Percentiles rank a stretch among this genome's conserved stretches.
phyloP scores from a whole-genome alignment of 2,329 filamentous ascomycete species.

The Ophiostoma quercus region DNA sequence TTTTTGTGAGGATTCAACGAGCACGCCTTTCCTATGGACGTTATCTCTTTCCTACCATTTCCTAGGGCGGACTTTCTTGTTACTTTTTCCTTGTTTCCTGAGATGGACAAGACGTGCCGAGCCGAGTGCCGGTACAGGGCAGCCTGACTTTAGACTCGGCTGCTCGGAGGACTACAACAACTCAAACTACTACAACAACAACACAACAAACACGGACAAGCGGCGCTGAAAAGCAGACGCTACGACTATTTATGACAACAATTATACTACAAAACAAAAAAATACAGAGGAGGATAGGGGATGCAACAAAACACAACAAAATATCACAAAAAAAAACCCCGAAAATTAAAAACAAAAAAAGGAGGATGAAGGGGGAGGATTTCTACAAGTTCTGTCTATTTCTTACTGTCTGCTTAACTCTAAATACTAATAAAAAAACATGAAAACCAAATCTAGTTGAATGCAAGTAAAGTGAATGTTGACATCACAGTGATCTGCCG shows the following conservation, averaged over 20 bases:
- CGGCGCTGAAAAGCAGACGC: background rate
- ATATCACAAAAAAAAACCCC: background rate
- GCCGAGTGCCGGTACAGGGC: constrained; percentile 4
- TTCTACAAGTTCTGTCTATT: background rate
- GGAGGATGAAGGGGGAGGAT: background rate
- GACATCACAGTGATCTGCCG: no score
- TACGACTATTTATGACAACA: constrained; percentile 1
- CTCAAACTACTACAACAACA: background rate
- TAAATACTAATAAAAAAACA: background rate
- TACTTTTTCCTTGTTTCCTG: constrained; percentile 1
- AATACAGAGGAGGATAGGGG: background rate
- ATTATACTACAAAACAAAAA: background rate
- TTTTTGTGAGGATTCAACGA: background rate
- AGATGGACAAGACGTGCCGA: constrained; percentile 8
- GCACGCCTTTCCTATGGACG: background rate
- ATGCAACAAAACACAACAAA: background rate
- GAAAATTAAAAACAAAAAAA: background rate
- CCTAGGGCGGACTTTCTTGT: background rate
- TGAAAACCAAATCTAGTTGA: background rate
- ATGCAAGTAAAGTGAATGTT: background rate
- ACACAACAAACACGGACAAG: background rate
- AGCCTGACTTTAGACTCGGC: background rate
- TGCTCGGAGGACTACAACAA: background rate
- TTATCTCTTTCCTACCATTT: background rate
- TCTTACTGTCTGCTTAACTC: background rate